A percentile compares a stretch with the other conserved stretches of the same genome.
Conservation (phyloP, 2,329 filamentous ascomycete species). For the Colletotrichum sublineola region DNA sequence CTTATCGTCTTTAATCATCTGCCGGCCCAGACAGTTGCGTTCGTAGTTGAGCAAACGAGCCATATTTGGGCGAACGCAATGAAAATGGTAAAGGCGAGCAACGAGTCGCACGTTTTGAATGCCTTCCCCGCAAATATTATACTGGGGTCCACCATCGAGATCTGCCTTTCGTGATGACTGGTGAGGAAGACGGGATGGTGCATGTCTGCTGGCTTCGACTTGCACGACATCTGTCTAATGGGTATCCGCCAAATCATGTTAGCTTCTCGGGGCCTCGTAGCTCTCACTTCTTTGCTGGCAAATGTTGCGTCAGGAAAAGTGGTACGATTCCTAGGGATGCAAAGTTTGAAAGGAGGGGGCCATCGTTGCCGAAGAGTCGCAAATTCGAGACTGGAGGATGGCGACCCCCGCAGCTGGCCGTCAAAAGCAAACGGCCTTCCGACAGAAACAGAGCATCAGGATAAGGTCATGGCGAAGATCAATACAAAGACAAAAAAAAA, state of each 20-base stretch:
- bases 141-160: conserved; percentile 16
- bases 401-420: not conserved
- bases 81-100: not conserved
- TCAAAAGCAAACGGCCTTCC: not conserved
- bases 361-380: not conserved
- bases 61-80: not conserved
- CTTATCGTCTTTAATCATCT: not conserved
- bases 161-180: not conserved
- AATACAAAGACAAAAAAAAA: not conserved
- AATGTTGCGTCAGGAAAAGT: not conserved
- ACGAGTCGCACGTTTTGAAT: not conserved
- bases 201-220: conserved; percentile 15
- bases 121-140: not conserved
- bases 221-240: conserved; percentile 22
- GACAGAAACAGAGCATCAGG: not conserved
- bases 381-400: not conserved
- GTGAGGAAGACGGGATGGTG: conserved; percentile 33
- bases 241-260: conserved; percentile 9
- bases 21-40: too few relatives aligned
- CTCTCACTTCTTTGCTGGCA: not conserved
- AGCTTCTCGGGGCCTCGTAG: conserved; percentile 2
- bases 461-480: conserved; percentile 9
- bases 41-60: not conserved
- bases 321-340: not conserved
- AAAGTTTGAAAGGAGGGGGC: not conserved